Conservation (phyloP, 2,329 filamentous ascomycete species). For the Botrytis deweyae region DNA sequence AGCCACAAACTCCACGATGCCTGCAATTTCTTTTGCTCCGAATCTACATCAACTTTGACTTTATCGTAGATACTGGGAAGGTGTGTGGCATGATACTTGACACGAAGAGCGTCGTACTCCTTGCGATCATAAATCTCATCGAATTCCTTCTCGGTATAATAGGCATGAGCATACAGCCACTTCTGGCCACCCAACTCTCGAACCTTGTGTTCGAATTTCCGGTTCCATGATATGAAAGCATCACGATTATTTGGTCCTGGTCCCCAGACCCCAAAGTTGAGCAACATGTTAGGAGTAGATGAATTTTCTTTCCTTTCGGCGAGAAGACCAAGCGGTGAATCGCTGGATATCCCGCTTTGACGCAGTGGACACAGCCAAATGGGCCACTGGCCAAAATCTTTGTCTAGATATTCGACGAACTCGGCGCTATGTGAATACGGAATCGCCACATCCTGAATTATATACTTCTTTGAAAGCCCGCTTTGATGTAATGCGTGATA, state of each 20-base stretch:
- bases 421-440: slow-evolving; percentile 49
- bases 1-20: slow-evolving; percentile 16
- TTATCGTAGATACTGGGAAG: slow-evolving; percentile 73
- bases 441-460: slow-evolving; percentile 62
- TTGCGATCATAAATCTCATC: slow-evolving; percentile 59
- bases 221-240: slow-evolving; percentile 67
- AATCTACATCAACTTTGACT: slow-evolving; percentile 55
- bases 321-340: slow-evolving; percentile 26
- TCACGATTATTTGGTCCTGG: slow-evolving; percentile 57
- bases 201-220: slow-evolving; percentile 68
- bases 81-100: slow-evolving; percentile 61
- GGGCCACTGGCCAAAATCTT: slow-evolving; percentile 37
- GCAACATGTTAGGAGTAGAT: slow-evolving; percentile 48
- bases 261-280: slow-evolving; percentile 76
- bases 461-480: slow-evolving; percentile 53
- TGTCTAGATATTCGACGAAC: slow-evolving; percentile 52
- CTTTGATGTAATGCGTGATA: slow-evolving; percentile 61
- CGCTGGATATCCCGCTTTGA: slow-evolving; percentile 32
- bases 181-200: slow-evolving; percentile 71
- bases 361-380: slow-evolving; percentile 58
- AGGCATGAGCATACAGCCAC: slow-evolving; percentile 83
- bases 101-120: slow-evolving; percentile 61
- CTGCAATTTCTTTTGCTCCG: slow-evolving; percentile 26
- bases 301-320: slow-evolving; percentile 25
- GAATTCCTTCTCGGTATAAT: slow-evolving; percentile 71